Evolutionary conservation across 2,329 filamentous ascomycete species (phyloP), one percentile per base, ranked within the genome.

Genomic region (Epichloe hybrida): DNA sequence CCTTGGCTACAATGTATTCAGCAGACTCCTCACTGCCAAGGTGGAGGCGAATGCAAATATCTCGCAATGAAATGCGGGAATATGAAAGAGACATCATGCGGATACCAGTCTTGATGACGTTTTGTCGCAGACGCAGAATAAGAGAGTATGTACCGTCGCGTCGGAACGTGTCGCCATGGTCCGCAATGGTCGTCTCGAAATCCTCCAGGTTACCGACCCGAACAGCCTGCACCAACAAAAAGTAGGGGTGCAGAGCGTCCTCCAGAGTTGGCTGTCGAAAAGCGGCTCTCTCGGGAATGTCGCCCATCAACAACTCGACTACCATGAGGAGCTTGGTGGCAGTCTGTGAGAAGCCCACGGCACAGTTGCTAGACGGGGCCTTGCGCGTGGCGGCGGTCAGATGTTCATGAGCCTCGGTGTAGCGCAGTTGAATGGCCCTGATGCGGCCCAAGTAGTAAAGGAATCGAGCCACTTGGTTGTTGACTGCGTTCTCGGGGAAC

Each of bases 51-150:
- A 97, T 89, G 72, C 93, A 98, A 59, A 98, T 98, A 65, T 98
- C 93, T 52, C 93, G 85, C 51, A 98, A 79, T 1, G 91, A 96
- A 63, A 98, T 98, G 55, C 91, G 87, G 53, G 91, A 95, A 74
- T 98, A 98, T 20, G 90, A 95, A 56, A 98, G 76, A 40, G 91
- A 97, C 81, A 98, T 95, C 89, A 97, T 96, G 59, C 93, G 88
- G 56, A 98, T 95, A 58, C 93, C 93, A 3, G 93, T 98, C 76
- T 95, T 95, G 80, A 98, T 97, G 64, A 98, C 93, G 65, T 98
- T 98, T 70, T 98, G 93, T 60, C 93, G 84, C 55, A 98, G 77
- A 55, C 93, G 90, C 56, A 97, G 79, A 61, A 97, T 94, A 52
- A 98, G 77, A 11, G 90, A 95, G 73, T 97, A 97, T 20, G 91